Evolutionary conservation across 2,329 filamentous ascomycete species (phyloP), one percentile per base, ranked within the genome.

Genomic region (Colletotrichum sp.): DNA sequence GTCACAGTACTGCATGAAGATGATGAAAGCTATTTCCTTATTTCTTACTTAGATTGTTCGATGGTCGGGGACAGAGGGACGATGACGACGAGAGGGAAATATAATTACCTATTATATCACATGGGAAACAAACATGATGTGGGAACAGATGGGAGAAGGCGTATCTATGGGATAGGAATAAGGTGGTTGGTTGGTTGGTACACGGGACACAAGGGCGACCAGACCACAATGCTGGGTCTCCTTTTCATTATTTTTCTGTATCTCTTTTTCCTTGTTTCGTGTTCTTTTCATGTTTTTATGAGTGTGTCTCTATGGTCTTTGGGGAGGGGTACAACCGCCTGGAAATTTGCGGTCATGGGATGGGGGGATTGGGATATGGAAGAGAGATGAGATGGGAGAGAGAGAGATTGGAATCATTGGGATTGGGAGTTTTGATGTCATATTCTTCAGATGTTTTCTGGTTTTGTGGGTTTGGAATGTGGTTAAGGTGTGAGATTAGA

Each of bases 161-260:
- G 71, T 55, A 61, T 61, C 43, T 66, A 8, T 10, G 21, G 21
- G 5, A 10, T 4, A n/a, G 2, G 30, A 32, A 32, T 8, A 28
- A 21, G 68, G 36, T 62, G 8, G 32, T 8, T 21, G 62, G 61
- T 66, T 56, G 8, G 32, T 26, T 21, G 63, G 61, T 74, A 52
- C 56, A 75, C 63, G 73, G 69, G 69, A 73, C 73, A 73, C 73
- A 75, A 73, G 73, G 73, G 73, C 62, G 73, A 73, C 48, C 73
- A 73, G 73, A 75, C 73, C 73, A 75, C 73, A 75, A 64, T 59
- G 59, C 69, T 75, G 73, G 34, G 24, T 73, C 58, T 67, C 63
- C 73, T 75, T 75, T 62, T 68, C 34, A 48, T 30, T 61, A 21
- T 14, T 24, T 38, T 52, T 68, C 21, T 75, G 73, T 28, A 30